A percentile compares a stretch with the other conserved stretches of the same genome.
phyloP scores from a whole-genome alignment of 2,329 filamentous ascomycete species.

The Mariannaea sp. region DNA sequence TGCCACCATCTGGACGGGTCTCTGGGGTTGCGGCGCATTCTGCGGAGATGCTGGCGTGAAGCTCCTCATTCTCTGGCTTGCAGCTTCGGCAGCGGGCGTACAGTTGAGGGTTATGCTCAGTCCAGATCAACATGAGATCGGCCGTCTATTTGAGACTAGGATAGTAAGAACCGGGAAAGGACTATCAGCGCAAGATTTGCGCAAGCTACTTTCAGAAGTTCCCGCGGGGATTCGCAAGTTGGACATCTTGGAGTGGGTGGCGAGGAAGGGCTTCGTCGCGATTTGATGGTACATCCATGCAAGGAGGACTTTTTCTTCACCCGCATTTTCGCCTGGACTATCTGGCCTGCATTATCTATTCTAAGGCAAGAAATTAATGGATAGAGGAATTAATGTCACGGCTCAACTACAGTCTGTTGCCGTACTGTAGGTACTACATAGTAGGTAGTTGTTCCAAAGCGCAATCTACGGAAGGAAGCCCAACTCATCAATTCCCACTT shows the following conservation, averaged over 20 bases:
- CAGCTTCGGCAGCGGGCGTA: slow-evolving; percentile 35
- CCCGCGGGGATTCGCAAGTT: slow-evolving; percentile 14
- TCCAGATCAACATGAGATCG: slow-evolving; percentile 27
- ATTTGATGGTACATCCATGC: background rate
- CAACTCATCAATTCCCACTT: too few relatives aligned
- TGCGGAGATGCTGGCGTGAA: slow-evolving; percentile 42
- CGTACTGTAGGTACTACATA: too few relatives aligned
- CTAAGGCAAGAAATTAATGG: too few relatives aligned
- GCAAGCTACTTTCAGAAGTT: slow-evolving; percentile 14
- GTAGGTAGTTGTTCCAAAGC: too few relatives aligned
- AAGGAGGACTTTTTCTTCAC: background rate
- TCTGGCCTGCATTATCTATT: too few relatives aligned
- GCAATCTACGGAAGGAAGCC: too few relatives aligned
- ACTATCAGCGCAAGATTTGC: background rate
- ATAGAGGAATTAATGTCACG: too few relatives aligned
- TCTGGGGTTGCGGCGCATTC: slow-evolving; percentile 46
- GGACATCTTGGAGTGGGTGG: slow-evolving; percentile 25
- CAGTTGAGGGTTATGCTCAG: slow-evolving; percentile 26
- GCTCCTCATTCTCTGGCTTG: slow-evolving; percentile 40
- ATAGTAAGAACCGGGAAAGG: slow-evolving; percentile 10
- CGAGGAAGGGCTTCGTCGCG: background rate
- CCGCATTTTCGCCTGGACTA: too few relatives aligned
- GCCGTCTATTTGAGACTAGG: slow-evolving; percentile 17
- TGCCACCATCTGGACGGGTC: slow-evolving; percentile 34
- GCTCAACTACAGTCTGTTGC: too few relatives aligned